Evolutionary conservation across 306 rosid genomes (phyloP).

Genomic region (Biancaea sappan): DNA sequence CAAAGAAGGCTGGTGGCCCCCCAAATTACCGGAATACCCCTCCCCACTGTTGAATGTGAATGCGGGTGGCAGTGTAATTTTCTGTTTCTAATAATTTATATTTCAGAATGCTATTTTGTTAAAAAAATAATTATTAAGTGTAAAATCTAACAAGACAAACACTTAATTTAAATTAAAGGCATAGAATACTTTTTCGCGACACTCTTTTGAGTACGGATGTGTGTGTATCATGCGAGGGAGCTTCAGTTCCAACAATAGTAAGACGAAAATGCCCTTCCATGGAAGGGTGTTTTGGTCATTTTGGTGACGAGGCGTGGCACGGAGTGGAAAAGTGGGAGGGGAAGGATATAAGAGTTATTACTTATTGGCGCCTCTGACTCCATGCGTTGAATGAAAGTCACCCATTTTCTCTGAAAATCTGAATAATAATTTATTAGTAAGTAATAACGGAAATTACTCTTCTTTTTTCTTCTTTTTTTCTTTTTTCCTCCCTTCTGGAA

Average conservation of each 20-base stretch:
- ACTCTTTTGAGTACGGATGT: neutral
- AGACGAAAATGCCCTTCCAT: neutral
- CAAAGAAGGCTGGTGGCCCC: too few relatives aligned
- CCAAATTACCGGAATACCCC: constrained; percentile 53
- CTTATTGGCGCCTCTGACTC: constrained; percentile 31
- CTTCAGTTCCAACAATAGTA: neutral
- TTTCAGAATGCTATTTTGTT: too few relatives aligned
- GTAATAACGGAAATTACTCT: neutral
- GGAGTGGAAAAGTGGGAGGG: constrained; percentile 5
- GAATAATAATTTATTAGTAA: neutral
- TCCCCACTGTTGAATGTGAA: neutral
- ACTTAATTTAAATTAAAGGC: too few relatives aligned
- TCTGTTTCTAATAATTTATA: too few relatives aligned
- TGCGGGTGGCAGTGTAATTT: neutral
- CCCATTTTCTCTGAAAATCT: constrained; percentile 28
- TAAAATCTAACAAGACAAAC: too few relatives aligned
- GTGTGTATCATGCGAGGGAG: neutral
- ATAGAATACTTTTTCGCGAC: too few relatives aligned
- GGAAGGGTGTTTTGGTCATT: constrained; percentile 43
- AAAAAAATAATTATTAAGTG: too few relatives aligned
- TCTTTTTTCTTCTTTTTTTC: too few relatives aligned
- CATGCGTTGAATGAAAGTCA: constrained; percentile 51
- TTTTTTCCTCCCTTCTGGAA: neutral
- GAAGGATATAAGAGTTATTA: constrained; percentile 28
- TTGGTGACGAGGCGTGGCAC: neutral